A percentile compares a stretch with the other conserved stretches of the same genome.
Evolutionary conservation across 1,139 yeast species (phyloP).

Genomic region (Yamadazyma triangularis): DNA sequence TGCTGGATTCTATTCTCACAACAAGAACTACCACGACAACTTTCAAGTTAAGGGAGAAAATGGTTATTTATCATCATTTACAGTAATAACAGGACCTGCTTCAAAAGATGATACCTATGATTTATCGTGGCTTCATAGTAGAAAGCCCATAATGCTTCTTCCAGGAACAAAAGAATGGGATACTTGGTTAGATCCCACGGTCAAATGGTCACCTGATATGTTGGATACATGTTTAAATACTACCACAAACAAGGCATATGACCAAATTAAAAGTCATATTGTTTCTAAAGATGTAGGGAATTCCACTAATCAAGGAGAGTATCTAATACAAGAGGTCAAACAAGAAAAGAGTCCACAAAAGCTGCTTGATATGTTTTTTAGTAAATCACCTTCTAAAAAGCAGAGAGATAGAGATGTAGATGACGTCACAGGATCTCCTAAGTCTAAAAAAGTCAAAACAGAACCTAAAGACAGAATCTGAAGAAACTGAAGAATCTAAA

Average conservation of each 20-base stretch:
- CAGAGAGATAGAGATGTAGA: too few species aligned
- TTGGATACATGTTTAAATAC: constrained; percentile 36
- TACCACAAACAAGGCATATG: constrained; percentile 35
- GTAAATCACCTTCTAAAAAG: constrained; percentile 8
- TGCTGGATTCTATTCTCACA: constrained; percentile 66
- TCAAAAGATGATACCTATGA: constrained; percentile 36
- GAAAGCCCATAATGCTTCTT: constrained; percentile 71
- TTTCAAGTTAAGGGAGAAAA: constrained; percentile 14
- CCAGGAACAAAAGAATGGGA: constrained; percentile 56
- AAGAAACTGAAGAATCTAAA: constrained; percentile 3
- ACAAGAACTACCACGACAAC: constrained; percentile 26
- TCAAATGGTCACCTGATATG: constrained; percentile 32
- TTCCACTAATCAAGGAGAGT: constrained; percentile 43
- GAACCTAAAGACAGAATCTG: constrained; percentile 1
- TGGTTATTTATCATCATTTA: constrained; percentile 46
- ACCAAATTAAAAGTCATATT: constrained; percentile 44
- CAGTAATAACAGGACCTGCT: constrained; percentile 74
- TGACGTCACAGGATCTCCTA: constrained; percentile 2
- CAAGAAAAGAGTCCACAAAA: constrained; percentile 17
- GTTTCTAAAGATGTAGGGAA: constrained; percentile 69
- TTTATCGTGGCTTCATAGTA: constrained; percentile 63
- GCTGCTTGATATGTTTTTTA: constrained; percentile 27
- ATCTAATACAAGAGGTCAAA: constrained; percentile 30
- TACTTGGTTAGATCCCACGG: constrained; percentile 55
- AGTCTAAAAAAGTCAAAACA: constrained; percentile 3